Base-by-base conservation (phyloP, 768 basidiomycete genomes). In the Gloeostereum incarnatum region DNA sequence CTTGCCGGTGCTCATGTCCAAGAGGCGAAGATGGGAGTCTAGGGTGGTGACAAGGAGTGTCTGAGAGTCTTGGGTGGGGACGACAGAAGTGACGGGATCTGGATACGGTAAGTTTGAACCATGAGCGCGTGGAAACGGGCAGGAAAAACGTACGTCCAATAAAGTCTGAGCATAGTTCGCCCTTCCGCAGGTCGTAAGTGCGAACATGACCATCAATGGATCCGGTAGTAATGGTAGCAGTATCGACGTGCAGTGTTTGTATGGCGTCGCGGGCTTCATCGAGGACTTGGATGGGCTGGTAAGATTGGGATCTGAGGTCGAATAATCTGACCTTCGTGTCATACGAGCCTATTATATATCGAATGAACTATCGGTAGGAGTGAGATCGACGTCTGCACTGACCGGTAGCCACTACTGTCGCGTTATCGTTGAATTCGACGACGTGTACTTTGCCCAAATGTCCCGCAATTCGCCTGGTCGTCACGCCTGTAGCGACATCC, bases 131-230 rank as follows among this genome's bases (percentile, higher is more conserved):
- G 31, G 22, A 29, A 38, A 13, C 29, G 8, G 24, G 10, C 32
- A 5, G 16, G 24, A 24, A 26, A 17, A 10, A 75, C 88, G 50
- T 56, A 93, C 91, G 75, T 6, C 94, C 94, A 47, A 98, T 73
- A 52, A 78, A 91, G 57, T 99, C 96, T 31, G 85, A 73, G 6
- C 83, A 76, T 20, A 97, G 62, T 55, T 94, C 79, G 17, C 96
- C 96, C 65, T 84, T 90, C 37, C 96, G 82, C 22, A 99, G 68
- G 58, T 99, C 96, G 59, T 98, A 97, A 6, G 88, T 89, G 14
- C 96, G 77, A 31, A 94, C 78, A 53, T 83, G 72, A 2, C 96
- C 94, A 45, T 99, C 96, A 4, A 96, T 82, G 3, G 89, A 90
- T 6, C 90, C 91, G 2, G 88, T 68, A 27, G 81, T 63, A 48